These are phyloP conservation scores for Macrolepiota albuminosa DNA, from an alignment of 768 basidiomycete genomes.

Conservation along the genomic window DNA sequence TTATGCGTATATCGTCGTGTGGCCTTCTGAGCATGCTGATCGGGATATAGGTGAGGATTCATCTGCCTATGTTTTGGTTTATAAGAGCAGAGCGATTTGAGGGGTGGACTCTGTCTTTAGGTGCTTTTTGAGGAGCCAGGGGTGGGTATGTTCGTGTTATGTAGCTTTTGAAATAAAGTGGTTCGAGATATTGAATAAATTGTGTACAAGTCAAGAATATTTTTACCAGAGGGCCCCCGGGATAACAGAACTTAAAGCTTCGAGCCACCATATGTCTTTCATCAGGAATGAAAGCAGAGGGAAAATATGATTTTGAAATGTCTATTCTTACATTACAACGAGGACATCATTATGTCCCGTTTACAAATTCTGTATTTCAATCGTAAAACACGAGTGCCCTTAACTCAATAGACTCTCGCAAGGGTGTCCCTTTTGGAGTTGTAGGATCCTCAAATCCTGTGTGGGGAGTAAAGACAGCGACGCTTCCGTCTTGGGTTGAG, in stretches of 20 bases:
- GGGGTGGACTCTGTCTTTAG: neutral
- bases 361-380: conserved; percentile 8
- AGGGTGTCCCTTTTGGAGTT: conserved; percentile 37
- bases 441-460: conserved; percentile 45
- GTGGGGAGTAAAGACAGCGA: conserved; percentile 47
- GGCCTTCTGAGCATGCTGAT: neutral
- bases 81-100: conserved; percentile 51
- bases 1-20: neutral
- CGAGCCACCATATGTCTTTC: too few species aligned
- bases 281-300: neutral
- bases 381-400: conserved; percentile 52
- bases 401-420: conserved; percentile 48
- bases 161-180: neutral
- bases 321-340: neutral
- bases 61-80: conserved; percentile 84
- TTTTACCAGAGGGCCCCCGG: too few species aligned
- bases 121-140: neutral
- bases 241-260: too few species aligned
- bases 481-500: conserved; percentile 33
- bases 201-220: neutral
- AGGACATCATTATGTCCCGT: neutral
- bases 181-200: neutral
- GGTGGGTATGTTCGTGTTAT: neutral
- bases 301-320: neutral
- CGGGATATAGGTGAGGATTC: conserved; percentile 64